Evolutionary conservation across 192 early-diverging fungal species (phyloP).

Genomic region (Linnemannia exigua): DNA sequence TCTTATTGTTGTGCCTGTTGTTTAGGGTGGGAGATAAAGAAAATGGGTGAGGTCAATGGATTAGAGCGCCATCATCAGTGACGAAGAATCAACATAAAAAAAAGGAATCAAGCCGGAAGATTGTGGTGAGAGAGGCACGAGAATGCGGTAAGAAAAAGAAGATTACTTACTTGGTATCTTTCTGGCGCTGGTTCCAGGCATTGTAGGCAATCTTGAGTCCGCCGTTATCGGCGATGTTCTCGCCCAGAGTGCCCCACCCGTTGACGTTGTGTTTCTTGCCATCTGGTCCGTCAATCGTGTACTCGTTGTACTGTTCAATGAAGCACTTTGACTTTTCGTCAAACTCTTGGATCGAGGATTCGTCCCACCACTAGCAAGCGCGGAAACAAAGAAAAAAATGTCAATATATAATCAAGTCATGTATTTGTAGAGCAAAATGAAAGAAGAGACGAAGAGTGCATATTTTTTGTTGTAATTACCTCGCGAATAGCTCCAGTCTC

Average conservation of each 20-base stretch:
- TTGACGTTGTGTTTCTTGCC: conserved; percentile 55
- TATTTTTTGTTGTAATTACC: conserved; percentile 6
- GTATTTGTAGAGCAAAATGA: background rate
- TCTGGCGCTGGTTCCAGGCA: conserved; percentile 56
- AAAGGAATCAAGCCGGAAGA: too few species aligned
- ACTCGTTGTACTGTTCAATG: conserved; percentile 72
- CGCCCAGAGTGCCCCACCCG: conserved; percentile 67
- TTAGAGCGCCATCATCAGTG: too few species aligned
- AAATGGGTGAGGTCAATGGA: background rate
- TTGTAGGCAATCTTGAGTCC: conserved; percentile 64
- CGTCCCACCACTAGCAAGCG: conserved; percentile 76
- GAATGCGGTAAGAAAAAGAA: background rate
- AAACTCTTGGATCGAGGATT: conserved; percentile 66
- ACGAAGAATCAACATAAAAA: too few species aligned
- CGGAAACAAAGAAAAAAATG: conserved; percentile 34
- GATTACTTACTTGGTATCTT: background rate
- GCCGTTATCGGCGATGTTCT: conserved; percentile 83
- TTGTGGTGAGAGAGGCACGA: too few species aligned
- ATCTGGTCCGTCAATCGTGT: conserved; percentile 53
- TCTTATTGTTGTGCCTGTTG: conserved; percentile 29
- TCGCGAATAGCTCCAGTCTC: conserved; percentile 20
- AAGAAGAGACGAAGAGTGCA: conserved; percentile 60
- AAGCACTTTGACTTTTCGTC: conserved; percentile 71
- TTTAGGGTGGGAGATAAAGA: background rate
- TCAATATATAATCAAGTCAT: too few species aligned